phyloP scores from a whole-genome alignment of 768 basidiomycete species.

The Leccinum sublutescens region DNA sequence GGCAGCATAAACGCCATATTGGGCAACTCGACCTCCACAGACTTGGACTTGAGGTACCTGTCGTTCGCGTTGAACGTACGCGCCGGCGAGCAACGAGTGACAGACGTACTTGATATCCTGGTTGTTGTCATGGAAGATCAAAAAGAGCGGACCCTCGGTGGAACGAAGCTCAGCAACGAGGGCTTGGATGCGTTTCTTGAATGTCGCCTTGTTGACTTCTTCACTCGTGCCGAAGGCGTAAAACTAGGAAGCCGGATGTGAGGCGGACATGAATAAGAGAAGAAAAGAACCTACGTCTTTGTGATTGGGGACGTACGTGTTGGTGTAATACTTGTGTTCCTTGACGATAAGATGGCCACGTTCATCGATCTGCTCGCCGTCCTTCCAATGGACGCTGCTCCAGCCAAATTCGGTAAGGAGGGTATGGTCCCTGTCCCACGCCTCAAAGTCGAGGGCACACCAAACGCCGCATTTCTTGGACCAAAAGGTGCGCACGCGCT shows the following conservation, averaged over 20 bases:
- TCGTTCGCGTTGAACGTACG: constrained; percentile 2
- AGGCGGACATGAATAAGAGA: background rate
- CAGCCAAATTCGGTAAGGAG: constrained; percentile 85
- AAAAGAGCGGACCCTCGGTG: constrained; percentile 58
- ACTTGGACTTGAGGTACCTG: constrained; percentile 54
- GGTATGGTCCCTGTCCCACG: constrained; percentile 75
- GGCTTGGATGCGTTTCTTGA: constrained; percentile 51
- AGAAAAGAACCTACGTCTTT: constrained; percentile 44
- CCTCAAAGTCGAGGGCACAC: constrained; percentile 81
- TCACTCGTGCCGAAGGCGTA: constrained; percentile 68
- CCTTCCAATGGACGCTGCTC: constrained; percentile 56
- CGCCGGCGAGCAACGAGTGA: background rate
- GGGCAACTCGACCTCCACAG: constrained; percentile 51
- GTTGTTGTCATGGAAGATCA: constrained; percentile 77
- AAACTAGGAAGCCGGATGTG: constrained; percentile 38
- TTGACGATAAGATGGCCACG: constrained; percentile 62
- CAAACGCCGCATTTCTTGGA: constrained; percentile 62
- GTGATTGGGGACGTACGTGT: constrained; percentile 64
- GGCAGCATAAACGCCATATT: constrained; percentile 57
- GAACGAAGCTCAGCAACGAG: constrained; percentile 41
- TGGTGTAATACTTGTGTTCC: constrained; percentile 56
- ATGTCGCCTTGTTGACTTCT: constrained; percentile 45
- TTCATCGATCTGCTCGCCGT: constrained; percentile 46
- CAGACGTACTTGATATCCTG: constrained; percentile 69
- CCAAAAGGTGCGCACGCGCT: constrained; percentile 66